Conservation (phyloP, 768 basidiomycete species). For the Cytidiella melzeri region DNA sequence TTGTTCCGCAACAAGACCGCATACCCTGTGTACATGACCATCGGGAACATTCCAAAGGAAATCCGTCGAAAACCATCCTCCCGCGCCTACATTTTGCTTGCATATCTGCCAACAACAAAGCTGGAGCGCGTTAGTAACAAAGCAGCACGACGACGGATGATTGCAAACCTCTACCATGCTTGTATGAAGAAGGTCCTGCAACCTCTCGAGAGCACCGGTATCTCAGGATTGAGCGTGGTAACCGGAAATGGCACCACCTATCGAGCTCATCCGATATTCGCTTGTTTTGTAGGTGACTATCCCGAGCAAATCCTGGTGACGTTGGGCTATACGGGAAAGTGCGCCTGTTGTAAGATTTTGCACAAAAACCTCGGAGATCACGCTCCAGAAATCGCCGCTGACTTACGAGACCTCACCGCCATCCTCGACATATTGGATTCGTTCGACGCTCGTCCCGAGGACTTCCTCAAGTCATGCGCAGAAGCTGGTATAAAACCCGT, state of each 20-base stretch:
- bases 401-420: not conserved
- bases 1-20: conserved; percentile 15
- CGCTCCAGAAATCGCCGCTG: conserved; percentile 1
- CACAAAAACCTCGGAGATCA: conserved; percentile 10
- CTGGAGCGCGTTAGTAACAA: conserved; percentile 16
- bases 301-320: conserved; percentile 21
- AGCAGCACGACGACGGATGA: conserved; percentile 14
- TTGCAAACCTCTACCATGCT: conserved; percentile 22
- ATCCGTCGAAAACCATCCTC: conserved; percentile 20
- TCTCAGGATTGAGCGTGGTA: conserved; percentile 10
- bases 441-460: not conserved
- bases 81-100: conserved; percentile 21
- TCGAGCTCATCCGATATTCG: conserved; percentile 21
- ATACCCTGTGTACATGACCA: conserved; percentile 20
- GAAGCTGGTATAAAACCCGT: conserved; percentile 18
- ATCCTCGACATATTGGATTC: conserved; percentile 9
- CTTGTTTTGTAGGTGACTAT: conserved; percentile 19
- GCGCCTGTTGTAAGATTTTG: conserved; percentile 15
- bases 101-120: conserved; percentile 18
- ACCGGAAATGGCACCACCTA: conserved; percentile 18
- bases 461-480: conserved; percentile 10
- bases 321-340: conserved; percentile 17
- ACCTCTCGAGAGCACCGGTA: conserved; percentile 11
- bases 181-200: conserved; percentile 13
- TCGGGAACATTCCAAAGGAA: conserved; percentile 23